These are phyloP conservation scores for Fusarium protoensiforme DNA, from an alignment of 2,329 filamentous ascomycete genomes.

Conservation along the genomic window DNA sequence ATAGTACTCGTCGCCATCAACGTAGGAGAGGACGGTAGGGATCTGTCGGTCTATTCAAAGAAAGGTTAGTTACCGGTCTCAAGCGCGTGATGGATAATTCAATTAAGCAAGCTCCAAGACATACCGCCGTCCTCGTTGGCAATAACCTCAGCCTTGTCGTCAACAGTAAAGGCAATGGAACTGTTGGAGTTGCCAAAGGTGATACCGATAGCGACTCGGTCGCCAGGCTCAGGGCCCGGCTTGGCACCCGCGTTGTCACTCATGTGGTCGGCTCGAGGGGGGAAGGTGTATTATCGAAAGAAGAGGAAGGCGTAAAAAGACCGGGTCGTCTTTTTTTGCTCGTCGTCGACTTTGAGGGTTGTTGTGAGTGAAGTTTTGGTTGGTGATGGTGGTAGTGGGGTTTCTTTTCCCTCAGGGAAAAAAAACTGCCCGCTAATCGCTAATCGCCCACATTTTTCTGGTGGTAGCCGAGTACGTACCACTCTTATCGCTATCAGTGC, in stretches of 20 bases:
- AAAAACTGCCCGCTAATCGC: constrained; percentile 42
- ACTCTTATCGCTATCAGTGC: constrained; percentile 27
- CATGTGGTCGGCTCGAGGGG: constrained; percentile 50
- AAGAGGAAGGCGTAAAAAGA: constrained; percentile 12
- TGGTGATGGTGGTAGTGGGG: constrained; percentile 40
- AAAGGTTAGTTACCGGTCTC: constrained; percentile 14
- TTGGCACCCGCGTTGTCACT: constrained; percentile 58
- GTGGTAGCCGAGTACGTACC: constrained; percentile 30
- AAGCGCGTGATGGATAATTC: background rate
- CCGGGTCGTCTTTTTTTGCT: constrained; percentile 12
- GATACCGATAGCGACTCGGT: constrained; percentile 87
- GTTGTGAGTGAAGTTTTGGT: constrained; percentile 36
- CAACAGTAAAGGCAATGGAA: constrained; percentile 92
- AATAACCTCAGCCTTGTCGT: constrained; percentile 97
- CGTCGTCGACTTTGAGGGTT: constrained; percentile 7
- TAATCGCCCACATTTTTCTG: constrained; percentile 37
- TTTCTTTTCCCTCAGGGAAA: constrained; percentile 41
- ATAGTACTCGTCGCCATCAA: constrained; percentile 96
- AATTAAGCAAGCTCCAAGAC: constrained; percentile 42
- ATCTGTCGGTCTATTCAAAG: constrained; percentile 86
- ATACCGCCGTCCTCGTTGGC: constrained; percentile 97
- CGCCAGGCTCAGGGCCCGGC: constrained; percentile 62
- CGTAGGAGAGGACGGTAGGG: constrained; percentile 92
- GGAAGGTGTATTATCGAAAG: background rate
- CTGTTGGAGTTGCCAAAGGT: constrained; percentile 99